Conservation (phyloP, 495 filamentous ascomycete species). For the Daldinia grandis region DNA sequence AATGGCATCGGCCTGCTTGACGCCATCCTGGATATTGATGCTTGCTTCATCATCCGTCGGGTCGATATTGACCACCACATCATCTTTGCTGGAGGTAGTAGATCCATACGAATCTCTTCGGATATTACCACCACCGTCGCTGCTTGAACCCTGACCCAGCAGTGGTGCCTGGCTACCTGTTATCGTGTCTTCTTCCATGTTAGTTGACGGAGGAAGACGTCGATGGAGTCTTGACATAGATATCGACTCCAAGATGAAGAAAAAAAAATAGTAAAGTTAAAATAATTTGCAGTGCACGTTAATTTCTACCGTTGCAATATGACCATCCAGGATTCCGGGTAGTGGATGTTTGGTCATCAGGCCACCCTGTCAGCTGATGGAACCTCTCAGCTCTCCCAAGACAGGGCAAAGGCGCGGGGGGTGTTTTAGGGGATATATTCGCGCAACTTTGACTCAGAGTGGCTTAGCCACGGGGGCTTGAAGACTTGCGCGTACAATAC, state of each 20-base stretch:
- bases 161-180: conserved; percentile 37
- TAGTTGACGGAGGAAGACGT: conserved; percentile 26
- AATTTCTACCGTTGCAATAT: conserved; percentile 12
- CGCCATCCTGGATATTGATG: conserved; percentile 45
- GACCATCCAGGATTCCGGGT: conserved; percentile 4
- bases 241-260: conserved; percentile 7
- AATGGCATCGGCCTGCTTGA: conserved; percentile 56
- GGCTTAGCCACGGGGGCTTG: background rate
- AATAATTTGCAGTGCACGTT: background rate
- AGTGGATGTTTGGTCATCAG: conserved; percentile 23
- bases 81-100: conserved; percentile 37
- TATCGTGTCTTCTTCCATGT: conserved; percentile 39
- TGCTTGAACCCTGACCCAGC: conserved; percentile 33
- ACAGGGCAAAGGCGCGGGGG: conserved; percentile 2
- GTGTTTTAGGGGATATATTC: background rate
- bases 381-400: conserved; percentile 18
- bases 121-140: conserved; percentile 19
- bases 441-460: conserved; percentile 9
- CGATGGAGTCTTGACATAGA: conserved; percentile 42
- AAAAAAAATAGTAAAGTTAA: background rate
- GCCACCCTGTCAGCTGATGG: conserved; percentile 38
- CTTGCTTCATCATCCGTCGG: conserved; percentile 42
- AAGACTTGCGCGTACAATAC: background rate
- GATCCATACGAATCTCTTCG: conserved; percentile 41
- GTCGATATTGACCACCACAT: conserved; percentile 17